Base-by-base conservation (phyloP, 805 yeast genomes). In the Candida maris region DNA sequence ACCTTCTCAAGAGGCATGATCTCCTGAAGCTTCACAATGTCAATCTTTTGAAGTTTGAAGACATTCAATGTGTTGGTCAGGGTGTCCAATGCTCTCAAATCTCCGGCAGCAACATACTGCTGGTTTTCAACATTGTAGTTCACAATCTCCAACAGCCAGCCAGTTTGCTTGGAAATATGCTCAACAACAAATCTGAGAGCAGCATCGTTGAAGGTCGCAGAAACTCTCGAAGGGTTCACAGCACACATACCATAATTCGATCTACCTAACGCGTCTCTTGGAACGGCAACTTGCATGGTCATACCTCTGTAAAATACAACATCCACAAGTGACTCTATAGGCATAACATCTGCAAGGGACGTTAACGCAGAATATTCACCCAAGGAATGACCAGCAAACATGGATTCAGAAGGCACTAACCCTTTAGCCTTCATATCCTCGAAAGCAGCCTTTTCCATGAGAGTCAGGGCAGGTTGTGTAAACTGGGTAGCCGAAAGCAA, bases 211-310 rank as follows among this genome's bases (percentile, higher is more conserved):
- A 93, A 93, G 12, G 96, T 85, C 38, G 84, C 68, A 38, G 85
- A 78, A 45, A 93, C 83, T 68, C 99, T 81, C 45, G 94, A 76
- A 57, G 99, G 99, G 71, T 94, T 93, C 41, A 91, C 89, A 36
- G 99, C 99, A 71, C 87, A 78, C 99, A 93, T 93, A 74, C 97
- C 97, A 59, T 93, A 93, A 73, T 93, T 93, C 41, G 98, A 93
- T 70, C 97, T 84, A 33, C 99, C 99, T 34, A 67, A 61, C 38
- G 80, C 77, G 67, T 93, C 99, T 71, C 99, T 84, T 61, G 97
- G 97, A 49, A 93, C 99, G 32, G 98, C 98, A 49, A 93, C 98
- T 73, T 93, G 98, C 99, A 93, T 93, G 33, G 99, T 94, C 97
- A 93, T 93, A 77, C 99, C 99, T 74, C 99, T 83, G 77, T 93